Conservation (phyloP, 2,329 filamentous ascomycete species). For the Helicocarpus griseus region DNA sequence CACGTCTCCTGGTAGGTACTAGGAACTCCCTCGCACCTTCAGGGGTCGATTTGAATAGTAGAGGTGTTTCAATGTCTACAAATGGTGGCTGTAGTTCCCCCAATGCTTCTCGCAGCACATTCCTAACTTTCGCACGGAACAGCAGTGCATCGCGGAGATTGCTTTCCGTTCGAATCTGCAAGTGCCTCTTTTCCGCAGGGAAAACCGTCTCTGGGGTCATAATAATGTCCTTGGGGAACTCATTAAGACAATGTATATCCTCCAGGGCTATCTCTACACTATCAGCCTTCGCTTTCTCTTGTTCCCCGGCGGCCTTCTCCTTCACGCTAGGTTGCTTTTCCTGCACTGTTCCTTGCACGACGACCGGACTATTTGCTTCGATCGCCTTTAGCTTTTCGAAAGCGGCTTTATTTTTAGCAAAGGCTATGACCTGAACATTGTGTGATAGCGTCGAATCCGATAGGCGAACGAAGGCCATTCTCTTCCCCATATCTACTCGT, state of each 20-base stretch:
- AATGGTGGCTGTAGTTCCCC: slow-evolving; percentile 47
- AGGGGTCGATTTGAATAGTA: slow-evolving; percentile 94
- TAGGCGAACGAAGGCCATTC: slow-evolving; percentile 60
- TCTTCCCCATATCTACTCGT: slow-evolving; percentile 56
- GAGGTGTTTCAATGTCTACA: slow-evolving; percentile 77
- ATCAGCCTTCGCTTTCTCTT: slow-evolving; percentile 25
- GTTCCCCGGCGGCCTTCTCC: slow-evolving; percentile 17
- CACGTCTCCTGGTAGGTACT: slow-evolving; percentile 70
- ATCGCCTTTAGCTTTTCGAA: slow-evolving; percentile 36
- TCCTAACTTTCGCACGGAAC: slow-evolving; percentile 56
- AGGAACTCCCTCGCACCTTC: slow-evolving; percentile 93
- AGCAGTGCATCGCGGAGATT: slow-evolving; percentile 57
- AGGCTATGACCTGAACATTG: slow-evolving; percentile 43
- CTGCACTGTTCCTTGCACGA: slow-evolving; percentile 41
- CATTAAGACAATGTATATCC: slow-evolving; percentile 58
- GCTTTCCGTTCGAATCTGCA: slow-evolving; percentile 70
- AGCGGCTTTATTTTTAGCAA: slow-evolving; percentile 23
- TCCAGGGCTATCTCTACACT: slow-evolving; percentile 52
- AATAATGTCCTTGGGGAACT: slow-evolving; percentile 65
- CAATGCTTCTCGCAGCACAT: slow-evolving; percentile 46
- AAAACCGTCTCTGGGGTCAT: slow-evolving; percentile 67
- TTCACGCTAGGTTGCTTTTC: slow-evolving; percentile 27
- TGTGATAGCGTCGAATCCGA: slow-evolving; percentile 34
- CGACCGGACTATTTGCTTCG: slow-evolving; percentile 45
- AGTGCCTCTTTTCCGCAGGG: slow-evolving; percentile 62